Percentiles rank a stretch among this genome's conserved stretches.
Conservation (phyloP, 2,329 filamentous ascomycete species). For the Ustilaginoidea virens region DNA sequence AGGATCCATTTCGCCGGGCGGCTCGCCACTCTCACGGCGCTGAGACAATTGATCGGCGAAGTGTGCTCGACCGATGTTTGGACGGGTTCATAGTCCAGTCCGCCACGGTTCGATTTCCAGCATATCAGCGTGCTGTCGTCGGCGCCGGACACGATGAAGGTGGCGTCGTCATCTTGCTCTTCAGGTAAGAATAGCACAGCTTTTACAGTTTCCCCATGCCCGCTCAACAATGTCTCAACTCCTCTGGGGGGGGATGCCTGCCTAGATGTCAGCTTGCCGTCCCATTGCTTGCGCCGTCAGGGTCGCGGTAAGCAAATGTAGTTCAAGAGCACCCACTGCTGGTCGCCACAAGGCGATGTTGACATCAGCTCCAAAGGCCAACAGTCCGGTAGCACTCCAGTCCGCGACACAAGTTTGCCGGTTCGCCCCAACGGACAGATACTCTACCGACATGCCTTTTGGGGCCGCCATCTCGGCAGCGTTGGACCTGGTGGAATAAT, state of each 20-base stretch:
- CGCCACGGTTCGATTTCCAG: slow-evolving; percentile 36
- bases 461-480: slow-evolving; percentile 12
- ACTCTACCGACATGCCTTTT: slow-evolving; percentile 24
- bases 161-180: slow-evolving; percentile 25
- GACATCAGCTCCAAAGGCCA: slow-evolving; percentile 81
- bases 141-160: slow-evolving; percentile 61
- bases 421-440: slow-evolving; percentile 72
- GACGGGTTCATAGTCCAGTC: slow-evolving; percentile 21
- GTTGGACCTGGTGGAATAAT: slow-evolving; percentile 2
- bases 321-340: slow-evolving; percentile 34
- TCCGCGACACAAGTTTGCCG: slow-evolving; percentile 80
- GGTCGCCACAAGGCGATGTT: slow-evolving; percentile 85
- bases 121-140: slow-evolving; percentile 65
- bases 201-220: slow-evolving; percentile 69
- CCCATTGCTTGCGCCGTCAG: too few relatives aligned
- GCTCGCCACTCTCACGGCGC: slow-evolving; percentile 21
- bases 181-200: slow-evolving; percentile 61
- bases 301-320: too few relatives aligned
- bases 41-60: slow-evolving; percentile 59
- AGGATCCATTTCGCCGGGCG: slow-evolving; percentile 31
- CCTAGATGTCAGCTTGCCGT: too few relatives aligned
- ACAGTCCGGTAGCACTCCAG: slow-evolving; percentile 58
- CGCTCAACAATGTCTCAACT: slow-evolving; percentile 50
- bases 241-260: slow-evolving; percentile 33
- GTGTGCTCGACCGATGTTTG: slow-evolving; percentile 48